These are phyloP conservation scores for Penicillium longicatenatum DNA, from an alignment of 495 filamentous ascomycete genomes.

Conservation along the genomic window DNA sequence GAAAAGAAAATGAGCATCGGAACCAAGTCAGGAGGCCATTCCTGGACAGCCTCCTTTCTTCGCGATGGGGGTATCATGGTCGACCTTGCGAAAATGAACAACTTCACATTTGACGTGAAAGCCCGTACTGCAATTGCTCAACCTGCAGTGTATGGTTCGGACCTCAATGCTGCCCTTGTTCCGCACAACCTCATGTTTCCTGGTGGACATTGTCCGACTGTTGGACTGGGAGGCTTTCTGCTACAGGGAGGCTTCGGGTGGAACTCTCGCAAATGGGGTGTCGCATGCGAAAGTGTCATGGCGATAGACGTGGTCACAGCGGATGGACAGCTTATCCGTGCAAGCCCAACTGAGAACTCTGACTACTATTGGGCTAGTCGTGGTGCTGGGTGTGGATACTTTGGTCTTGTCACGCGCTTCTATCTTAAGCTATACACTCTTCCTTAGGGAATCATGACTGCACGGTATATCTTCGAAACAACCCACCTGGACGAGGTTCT, in stretches of 20 bases:
- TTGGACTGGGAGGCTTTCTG: slow-evolving; percentile 56
- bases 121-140: not conserved
- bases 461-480: not conserved
- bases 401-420: slow-evolving; percentile 42
- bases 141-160: not conserved
- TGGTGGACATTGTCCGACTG: slow-evolving; percentile 54
- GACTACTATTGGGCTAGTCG: slow-evolving; percentile 52
- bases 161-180: not conserved
- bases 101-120: not conserved
- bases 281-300: slow-evolving; percentile 51
- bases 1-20: not conserved
- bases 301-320: slow-evolving; percentile 53
- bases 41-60: not conserved
- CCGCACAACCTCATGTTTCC: not conserved
- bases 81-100: not conserved
- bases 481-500: not conserved
- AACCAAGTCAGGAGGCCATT: not conserved
- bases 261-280: slow-evolving; percentile 57
- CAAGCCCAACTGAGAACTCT: slow-evolving; percentile 33
- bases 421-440: not conserved
- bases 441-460: not conserved
- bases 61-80: not conserved
- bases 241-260: slow-evolving; percentile 58
- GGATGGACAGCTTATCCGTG: slow-evolving; percentile 37
- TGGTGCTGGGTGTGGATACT: slow-evolving; percentile 54